These are phyloP conservation scores for Penicillium longicatenatum DNA, from an alignment of 495 filamentous ascomycete species.

Conservation along the genomic window DNA sequence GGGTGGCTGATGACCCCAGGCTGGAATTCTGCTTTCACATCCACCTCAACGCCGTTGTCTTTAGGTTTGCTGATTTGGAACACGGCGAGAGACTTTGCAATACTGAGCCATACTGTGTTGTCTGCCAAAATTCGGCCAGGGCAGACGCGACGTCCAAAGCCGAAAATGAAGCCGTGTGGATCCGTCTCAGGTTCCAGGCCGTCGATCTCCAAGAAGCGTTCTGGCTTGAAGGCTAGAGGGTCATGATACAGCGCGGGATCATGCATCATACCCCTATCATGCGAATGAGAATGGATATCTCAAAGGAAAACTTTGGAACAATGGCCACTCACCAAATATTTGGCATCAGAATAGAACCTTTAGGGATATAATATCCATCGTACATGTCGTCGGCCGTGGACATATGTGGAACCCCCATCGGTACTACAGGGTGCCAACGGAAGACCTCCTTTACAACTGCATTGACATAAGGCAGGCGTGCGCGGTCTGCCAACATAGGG, in stretches of 20 bases:
- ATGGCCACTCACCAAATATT: conserved; percentile 44
- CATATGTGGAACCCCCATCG: conserved; percentile 56
- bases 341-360: conserved; percentile 44
- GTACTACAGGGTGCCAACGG: conserved; percentile 46
- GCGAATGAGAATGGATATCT: neutral
- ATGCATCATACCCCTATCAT: conserved; percentile 11
- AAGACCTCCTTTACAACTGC: conserved; percentile 45
- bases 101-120: neutral
- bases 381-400: conserved; percentile 54
- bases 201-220: neutral
- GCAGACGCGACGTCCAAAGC: neutral
- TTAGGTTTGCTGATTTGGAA: neutral
- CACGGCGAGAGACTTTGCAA: neutral
- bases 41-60: neutral
- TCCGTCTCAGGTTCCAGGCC: neutral
- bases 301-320: neutral
- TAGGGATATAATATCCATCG: conserved; percentile 54
- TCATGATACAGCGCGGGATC: conserved; percentile 33
- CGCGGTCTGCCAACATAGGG: conserved; percentile 29
- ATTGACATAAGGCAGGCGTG: conserved; percentile 43
- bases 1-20: neutral
- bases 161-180: neutral
- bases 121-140: neutral
- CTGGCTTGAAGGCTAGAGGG: conserved; percentile 12
- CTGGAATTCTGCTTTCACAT: neutral